Evolutionary conservation across 2,329 filamentous ascomycete genomes (phyloP).

Genomic region (Trichoderma pleuroti): DNA sequence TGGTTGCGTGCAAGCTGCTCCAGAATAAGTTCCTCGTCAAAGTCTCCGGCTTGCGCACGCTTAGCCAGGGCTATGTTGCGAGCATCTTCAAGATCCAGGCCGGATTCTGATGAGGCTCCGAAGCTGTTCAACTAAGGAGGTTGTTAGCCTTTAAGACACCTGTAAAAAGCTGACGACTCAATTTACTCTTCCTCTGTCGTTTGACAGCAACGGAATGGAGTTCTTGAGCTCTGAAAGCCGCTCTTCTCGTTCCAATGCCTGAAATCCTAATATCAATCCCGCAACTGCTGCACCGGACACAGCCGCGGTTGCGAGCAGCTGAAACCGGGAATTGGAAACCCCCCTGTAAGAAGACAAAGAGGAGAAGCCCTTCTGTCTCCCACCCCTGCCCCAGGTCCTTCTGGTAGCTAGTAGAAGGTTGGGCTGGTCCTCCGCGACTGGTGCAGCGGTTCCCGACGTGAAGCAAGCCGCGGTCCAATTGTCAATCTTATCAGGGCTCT

Average conservation of each 20-base stretch:
- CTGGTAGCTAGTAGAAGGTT: neutral
- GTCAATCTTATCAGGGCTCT: neutral
- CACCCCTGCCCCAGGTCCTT: neutral
- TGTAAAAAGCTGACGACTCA: neutral
- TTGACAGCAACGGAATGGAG: constrained; percentile 47
- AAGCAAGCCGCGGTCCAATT: neutral
- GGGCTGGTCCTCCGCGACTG: neutral
- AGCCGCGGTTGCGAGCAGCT: constrained; percentile 69
- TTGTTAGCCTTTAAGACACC: neutral
- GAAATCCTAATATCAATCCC: constrained; percentile 59
- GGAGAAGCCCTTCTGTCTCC: neutral
- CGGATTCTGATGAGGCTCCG: constrained; percentile 49
- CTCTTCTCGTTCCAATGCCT: constrained; percentile 54
- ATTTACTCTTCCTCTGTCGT: constrained; percentile 25
- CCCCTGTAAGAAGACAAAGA: neutral
- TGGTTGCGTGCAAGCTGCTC: constrained; percentile 93
- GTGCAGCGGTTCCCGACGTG: neutral
- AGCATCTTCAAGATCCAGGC: constrained; percentile 57
- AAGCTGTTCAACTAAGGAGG: constrained; percentile 55
- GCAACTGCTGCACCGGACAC: constrained; percentile 60
- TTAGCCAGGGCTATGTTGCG: constrained; percentile 56
- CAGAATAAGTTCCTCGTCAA: constrained; percentile 76
- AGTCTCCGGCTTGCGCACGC: constrained; percentile 60
- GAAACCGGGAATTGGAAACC: constrained; percentile 44
- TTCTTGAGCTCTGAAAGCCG: constrained; percentile 56